Conservation (phyloP, 176 grass and related monocot species). For the Carex cristatella region DNA sequence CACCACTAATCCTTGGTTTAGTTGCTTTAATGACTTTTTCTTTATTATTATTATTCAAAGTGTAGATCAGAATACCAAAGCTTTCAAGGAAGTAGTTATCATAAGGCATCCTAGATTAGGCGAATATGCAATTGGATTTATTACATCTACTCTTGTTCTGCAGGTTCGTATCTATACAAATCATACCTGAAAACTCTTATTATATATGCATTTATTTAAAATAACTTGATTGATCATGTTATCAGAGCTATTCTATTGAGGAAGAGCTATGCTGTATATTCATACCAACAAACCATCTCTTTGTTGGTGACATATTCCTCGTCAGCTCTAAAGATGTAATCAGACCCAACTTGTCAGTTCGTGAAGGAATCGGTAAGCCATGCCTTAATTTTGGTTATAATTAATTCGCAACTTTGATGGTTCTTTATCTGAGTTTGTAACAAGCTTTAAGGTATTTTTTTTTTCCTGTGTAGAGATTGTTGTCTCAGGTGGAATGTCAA, state of each 20-base stretch:
- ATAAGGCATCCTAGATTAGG: constrained; percentile 76
- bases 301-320: constrained; percentile 64
- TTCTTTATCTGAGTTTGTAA: not conserved
- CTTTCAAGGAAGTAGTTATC: constrained; percentile 85
- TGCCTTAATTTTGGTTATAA: constrained; percentile 2
- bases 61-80: constrained; percentile 81
- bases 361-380: constrained; percentile 64
- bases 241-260: constrained; percentile 57
- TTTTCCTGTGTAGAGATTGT: constrained; percentile 71
- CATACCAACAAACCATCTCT: constrained; percentile 77
- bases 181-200: constrained; percentile 14
- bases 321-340: constrained; percentile 57
- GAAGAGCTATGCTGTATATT: constrained; percentile 72
- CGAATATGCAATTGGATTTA: constrained; percentile 93
- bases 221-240: not conserved
- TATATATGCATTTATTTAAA: constrained; percentile 4
- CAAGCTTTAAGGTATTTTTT: not conserved
- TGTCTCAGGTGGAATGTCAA: constrained; percentile 76
- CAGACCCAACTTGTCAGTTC: constrained; percentile 50
- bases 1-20: constrained; percentile 21
- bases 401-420: not conserved
- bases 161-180: constrained; percentile 34
- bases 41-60: constrained; percentile 6
- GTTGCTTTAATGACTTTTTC: constrained; percentile 4
- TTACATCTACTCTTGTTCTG: constrained; percentile 78